Percentiles rank a stretch among this genome's conserved stretches.
phyloP scores from a whole-genome alignment of 352 stramenopile genomes.

The Globisporangium sylvaticum region DNA sequence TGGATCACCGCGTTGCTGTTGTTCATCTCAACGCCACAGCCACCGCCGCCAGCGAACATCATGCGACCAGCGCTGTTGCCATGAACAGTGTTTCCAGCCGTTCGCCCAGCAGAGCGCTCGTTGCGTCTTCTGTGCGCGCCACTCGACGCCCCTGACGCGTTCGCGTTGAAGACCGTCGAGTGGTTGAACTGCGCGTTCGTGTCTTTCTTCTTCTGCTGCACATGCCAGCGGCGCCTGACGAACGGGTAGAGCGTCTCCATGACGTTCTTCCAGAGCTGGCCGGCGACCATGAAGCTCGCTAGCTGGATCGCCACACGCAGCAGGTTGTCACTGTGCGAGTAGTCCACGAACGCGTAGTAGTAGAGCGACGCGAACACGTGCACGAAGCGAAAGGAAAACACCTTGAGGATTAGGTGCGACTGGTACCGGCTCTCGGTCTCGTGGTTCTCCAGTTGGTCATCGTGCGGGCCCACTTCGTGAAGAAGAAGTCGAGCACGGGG shows the following conservation, averaged over 20 bases:
- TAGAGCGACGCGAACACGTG: slow-evolving; percentile 96
- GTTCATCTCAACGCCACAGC: background rate
- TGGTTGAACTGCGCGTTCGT: slow-evolving; percentile 62
- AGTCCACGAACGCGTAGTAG: slow-evolving; percentile 91
- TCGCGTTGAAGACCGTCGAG: slow-evolving; percentile 56
- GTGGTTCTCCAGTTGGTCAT: slow-evolving; percentile 95
- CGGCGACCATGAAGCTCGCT: slow-evolving; percentile 92
- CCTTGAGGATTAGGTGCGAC: slow-evolving; percentile 96
- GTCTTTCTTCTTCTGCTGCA: slow-evolving; percentile 44
- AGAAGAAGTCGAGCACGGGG: slow-evolving; percentile 66
- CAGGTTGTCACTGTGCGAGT: slow-evolving; percentile 43
- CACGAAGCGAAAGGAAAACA: slow-evolving; percentile 97
- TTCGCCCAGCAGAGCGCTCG: slow-evolving; percentile 2
- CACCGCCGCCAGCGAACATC: background rate
- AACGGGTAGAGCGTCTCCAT: slow-evolving; percentile 88
- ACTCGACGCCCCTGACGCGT: background rate
- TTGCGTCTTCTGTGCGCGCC: slow-evolving; percentile 13
- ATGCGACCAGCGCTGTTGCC: background rate
- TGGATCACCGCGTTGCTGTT: slow-evolving; percentile 62
- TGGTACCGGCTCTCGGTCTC: slow-evolving; percentile 78
- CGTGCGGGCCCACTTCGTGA: slow-evolving; percentile 81
- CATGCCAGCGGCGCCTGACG: slow-evolving; percentile 37
- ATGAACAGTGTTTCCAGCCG: background rate
- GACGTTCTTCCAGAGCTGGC: slow-evolving; percentile 92
- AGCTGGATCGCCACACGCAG: slow-evolving; percentile 91